phyloP scores from a whole-genome alignment of 1,284 basidiomycete species.

The Exsudoporus floridanus region DNA sequence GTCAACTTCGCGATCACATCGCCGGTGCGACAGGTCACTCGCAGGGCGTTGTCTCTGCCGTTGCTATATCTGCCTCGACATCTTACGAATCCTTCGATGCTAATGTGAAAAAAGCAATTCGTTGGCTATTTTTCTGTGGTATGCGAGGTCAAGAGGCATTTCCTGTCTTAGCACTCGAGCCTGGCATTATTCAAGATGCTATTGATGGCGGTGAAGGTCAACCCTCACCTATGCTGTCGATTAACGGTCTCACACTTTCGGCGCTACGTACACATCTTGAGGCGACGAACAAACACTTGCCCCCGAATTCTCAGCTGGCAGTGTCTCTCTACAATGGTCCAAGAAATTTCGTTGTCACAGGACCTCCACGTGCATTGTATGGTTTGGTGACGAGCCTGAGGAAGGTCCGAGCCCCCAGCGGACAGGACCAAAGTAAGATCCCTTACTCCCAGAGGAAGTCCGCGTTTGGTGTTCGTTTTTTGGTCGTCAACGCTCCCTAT shows the following conservation, averaged over 20 bases:
- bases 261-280: slow-evolving; percentile 82
- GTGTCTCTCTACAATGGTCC: slow-evolving; percentile 93
- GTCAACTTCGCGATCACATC: slow-evolving; percentile 74
- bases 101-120: slow-evolving; percentile 83
- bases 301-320: slow-evolving; percentile 74
- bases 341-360: slow-evolving; percentile 90
- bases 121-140: slow-evolving; percentile 92
- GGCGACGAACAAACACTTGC: slow-evolving; percentile 87
- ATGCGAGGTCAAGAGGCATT: slow-evolving; percentile 93
- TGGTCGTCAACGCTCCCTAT: slow-evolving; percentile 93
- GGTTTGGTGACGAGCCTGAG: slow-evolving; percentile 90
- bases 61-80: slow-evolving; percentile 81
- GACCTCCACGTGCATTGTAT: slow-evolving; percentile 88
- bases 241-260: slow-evolving; percentile 80
- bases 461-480: slow-evolving; percentile 90
- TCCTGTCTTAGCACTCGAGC: slow-evolving; percentile 91
- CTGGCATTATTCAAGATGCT: slow-evolving; percentile 83
- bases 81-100: slow-evolving; percentile 71
- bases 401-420: slow-evolving; percentile 84
- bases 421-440: slow-evolving; percentile 90
- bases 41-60: slow-evolving; percentile 92
- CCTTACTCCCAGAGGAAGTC: slow-evolving; percentile 95
- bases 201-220: slow-evolving; percentile 91
- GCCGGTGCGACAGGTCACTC: slow-evolving; percentile 94
- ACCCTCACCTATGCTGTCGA: slow-evolving; percentile 91